Evolutionary conservation across 2,329 filamentous ascomycete species (phyloP).

Genomic region (Corinectria fuckeliana): DNA sequence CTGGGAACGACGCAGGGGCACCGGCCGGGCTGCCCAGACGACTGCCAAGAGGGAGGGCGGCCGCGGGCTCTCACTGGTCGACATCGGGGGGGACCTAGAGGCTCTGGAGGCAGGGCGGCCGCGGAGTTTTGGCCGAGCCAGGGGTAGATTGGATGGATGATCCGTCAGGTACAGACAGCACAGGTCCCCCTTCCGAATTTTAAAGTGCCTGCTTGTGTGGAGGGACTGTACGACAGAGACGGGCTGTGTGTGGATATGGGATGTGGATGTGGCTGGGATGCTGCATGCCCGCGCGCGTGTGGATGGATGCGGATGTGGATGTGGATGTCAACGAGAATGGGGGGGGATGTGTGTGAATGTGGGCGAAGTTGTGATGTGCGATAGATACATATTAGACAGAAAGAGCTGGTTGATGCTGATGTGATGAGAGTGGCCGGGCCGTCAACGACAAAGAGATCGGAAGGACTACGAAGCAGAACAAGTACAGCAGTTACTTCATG

Average conservation of each 20-base stretch:
- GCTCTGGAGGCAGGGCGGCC: slow-evolving; percentile 16
- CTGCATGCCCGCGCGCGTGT: neutral
- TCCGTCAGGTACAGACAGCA: slow-evolving; percentile 24
- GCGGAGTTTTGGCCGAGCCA: slow-evolving; percentile 28
- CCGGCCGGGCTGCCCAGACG: no score
- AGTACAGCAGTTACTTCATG: no score
- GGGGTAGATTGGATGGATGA: slow-evolving; percentile 29
- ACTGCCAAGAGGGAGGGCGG: slow-evolving; percentile 22
- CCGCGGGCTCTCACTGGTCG: slow-evolving; percentile 23
- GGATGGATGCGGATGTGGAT: neutral
- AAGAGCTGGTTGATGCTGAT: neutral
- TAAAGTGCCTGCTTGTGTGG: slow-evolving; percentile 33
- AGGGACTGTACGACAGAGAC: neutral
- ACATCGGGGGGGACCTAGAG: slow-evolving; percentile 16
- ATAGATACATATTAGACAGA: neutral
- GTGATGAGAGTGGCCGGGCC: neutral
- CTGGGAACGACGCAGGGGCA: slow-evolving; percentile 24
- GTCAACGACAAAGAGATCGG: no score
- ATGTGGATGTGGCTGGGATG: slow-evolving; percentile 4
- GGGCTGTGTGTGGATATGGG: slow-evolving; percentile 1
- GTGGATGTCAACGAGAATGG: neutral
- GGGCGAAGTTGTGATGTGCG: neutral
- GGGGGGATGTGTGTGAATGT: neutral
- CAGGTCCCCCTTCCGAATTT: slow-evolving; percentile 27
- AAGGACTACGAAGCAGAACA: no score